Evolutionary conservation across 2,329 filamentous ascomycete genomes (phyloP).

Genomic region (Sphaerulina populicola): DNA sequence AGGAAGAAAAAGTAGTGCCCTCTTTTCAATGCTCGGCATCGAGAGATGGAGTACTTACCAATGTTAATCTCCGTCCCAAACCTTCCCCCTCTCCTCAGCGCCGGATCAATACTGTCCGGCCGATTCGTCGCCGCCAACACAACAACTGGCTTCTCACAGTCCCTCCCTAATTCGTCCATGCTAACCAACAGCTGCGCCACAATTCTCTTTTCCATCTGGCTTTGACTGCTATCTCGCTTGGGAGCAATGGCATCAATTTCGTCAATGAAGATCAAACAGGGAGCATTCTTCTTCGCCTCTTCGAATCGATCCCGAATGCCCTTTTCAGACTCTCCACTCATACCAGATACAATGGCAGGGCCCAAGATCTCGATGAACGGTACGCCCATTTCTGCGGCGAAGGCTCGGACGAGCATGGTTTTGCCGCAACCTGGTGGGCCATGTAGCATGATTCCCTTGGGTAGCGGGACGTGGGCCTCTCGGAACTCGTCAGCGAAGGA

Average conservation of each 20-base stretch:
- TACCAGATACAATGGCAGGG: constrained; percentile 72
- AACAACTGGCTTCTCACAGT: constrained; percentile 64
- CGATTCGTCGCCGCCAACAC: constrained; percentile 86
- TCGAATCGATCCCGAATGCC: constrained; percentile 79
- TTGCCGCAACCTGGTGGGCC: constrained; percentile 82
- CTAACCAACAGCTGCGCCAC: constrained; percentile 75
- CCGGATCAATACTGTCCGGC: constrained; percentile 76
- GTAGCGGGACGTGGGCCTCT: constrained; percentile 58
- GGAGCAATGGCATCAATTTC: constrained; percentile 87
- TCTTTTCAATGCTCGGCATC: neutral
- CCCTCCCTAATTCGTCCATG: constrained; percentile 68
- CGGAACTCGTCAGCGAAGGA: constrained; percentile 58
- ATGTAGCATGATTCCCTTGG: constrained; percentile 68
- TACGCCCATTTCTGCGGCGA: constrained; percentile 65
- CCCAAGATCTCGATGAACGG: constrained; percentile 77
- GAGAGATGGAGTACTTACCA: constrained; percentile 36
- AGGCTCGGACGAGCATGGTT: constrained; percentile 72
- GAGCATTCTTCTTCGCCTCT: constrained; percentile 74
- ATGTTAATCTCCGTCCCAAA: constrained; percentile 83
- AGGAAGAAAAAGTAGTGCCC: neutral
- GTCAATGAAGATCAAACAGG: constrained; percentile 84
- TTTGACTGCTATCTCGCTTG: constrained; percentile 72
- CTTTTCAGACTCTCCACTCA: constrained; percentile 84
- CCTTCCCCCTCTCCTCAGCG: constrained; percentile 61
- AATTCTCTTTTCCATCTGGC: constrained; percentile 83